Conservation (phyloP, 75 land plant species). For the Sequoia sempervirens region DNA sequence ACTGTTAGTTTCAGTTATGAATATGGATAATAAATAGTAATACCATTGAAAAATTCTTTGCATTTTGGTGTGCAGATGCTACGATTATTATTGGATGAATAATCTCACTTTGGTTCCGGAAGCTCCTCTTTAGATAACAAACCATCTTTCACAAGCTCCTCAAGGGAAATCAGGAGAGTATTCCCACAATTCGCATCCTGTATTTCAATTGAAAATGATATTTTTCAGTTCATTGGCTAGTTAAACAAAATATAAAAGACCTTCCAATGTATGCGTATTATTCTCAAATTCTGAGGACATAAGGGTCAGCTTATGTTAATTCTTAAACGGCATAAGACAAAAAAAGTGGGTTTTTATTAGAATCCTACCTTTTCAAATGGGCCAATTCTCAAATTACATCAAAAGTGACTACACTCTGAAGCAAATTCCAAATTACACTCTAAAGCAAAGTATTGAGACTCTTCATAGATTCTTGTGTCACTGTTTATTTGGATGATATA, state of each 20-base stretch:
- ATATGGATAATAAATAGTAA: background rate
- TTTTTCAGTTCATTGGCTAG: background rate
- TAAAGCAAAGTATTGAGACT: too few species aligned
- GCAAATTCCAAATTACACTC: background rate
- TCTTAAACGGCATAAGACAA: background rate
- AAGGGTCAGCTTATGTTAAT: background rate
- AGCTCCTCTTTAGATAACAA: slow-evolving; percentile 64
- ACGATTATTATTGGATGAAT: background rate
- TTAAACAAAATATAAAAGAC: background rate
- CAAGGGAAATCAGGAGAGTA: slow-evolving; percentile 89
- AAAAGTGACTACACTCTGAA: background rate
- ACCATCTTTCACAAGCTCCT: slow-evolving; percentile 89
- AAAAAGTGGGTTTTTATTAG: background rate
- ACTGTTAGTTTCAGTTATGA: background rate
- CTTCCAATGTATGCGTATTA: background rate
- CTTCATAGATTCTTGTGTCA: too few species aligned
- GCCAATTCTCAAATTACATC: background rate
- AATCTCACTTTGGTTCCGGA: slow-evolving; percentile 65
- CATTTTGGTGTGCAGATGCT: background rate
- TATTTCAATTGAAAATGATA: background rate
- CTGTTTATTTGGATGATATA: too few species aligned
- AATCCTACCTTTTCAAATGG: background rate
- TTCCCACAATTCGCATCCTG: slow-evolving; percentile 99
- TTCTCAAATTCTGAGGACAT: background rate
- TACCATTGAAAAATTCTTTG: background rate